Percentiles rank a stretch among this genome's conserved stretches.
Conservation (phyloP, 2,329 filamentous ascomycete genomes). For the Ascochyta viciae-villosae region DNA sequence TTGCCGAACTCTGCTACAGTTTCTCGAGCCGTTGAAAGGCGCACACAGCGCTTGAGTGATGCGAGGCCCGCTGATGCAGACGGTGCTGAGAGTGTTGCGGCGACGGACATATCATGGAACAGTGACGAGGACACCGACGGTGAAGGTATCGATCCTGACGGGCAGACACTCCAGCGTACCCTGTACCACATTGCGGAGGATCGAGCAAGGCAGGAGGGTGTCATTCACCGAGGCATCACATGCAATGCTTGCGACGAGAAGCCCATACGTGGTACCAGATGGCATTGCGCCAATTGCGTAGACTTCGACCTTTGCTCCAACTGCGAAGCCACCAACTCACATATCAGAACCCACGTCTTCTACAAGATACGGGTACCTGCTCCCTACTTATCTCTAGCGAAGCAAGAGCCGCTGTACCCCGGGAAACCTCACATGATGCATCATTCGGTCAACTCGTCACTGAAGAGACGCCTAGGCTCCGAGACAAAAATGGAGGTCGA, state of each 20-base stretch:
- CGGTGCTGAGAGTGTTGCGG: constrained; percentile 39
- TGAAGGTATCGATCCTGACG: constrained; percentile 54
- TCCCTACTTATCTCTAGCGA: constrained; percentile 77
- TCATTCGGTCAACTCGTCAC: constrained; percentile 68
- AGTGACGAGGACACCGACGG: constrained; percentile 51
- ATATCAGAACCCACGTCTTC: constrained; percentile 92
- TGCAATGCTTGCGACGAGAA: constrained; percentile 89
- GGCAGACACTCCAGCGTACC: constrained; percentile 82
- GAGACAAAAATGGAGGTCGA: constrained; percentile 71
- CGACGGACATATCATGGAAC: constrained; percentile 41
- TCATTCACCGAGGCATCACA: constrained; percentile 88
- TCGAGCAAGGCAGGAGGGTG: constrained; percentile 76
- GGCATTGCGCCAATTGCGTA: constrained; percentile 92
- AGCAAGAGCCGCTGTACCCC: constrained; percentile 60
- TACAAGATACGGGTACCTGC: constrained; percentile 94
- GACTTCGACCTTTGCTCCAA: constrained; percentile 96
- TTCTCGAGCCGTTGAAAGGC: constrained; percentile 31
- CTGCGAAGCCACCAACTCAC: constrained; percentile 79
- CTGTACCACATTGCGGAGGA: constrained; percentile 94
- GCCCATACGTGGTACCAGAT: constrained; percentile 90
- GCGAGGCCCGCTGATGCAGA: constrained; percentile 18
- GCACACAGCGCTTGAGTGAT: constrained; percentile 23
- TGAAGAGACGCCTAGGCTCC: constrained; percentile 67
- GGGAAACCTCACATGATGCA: constrained; percentile 76
- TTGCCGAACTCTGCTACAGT: constrained; percentile 26